Base-by-base conservation (phyloP, 2,329 filamentous ascomycete species). In the Pezicula rhizophila region DNA sequence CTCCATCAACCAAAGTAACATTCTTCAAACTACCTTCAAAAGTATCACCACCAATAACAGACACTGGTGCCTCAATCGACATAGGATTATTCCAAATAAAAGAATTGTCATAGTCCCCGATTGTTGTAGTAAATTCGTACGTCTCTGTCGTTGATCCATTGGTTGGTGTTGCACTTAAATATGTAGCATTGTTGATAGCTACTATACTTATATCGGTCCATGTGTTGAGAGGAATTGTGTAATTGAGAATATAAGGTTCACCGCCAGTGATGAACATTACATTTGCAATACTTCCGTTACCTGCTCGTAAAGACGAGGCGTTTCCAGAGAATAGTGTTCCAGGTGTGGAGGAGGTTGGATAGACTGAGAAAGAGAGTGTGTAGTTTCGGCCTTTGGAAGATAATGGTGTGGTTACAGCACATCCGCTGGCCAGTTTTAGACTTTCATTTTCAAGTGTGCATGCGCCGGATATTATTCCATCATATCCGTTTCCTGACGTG, bases 331-430 rank as follows among this genome's bases (percentile, higher is more conserved):
- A 62, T 15, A 75, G 59, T 2, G 64, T 69, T 0, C 68, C 69
- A 28, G 70, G 69, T 2, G 57, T 62, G 2, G 55, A 48, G 11
- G 62, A 60, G 0, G 54, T 55, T 1, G 70, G 62, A 1, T 64
- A 57, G n/a, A 76, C 55, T 1, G 66, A 63, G 12, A 81, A 66
- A 0, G 71, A 68, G 1, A 82, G 67, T 0, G 73, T 78, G 60
- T 82, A 82, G 56, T 80, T 68, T 49, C 76, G 68, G 2, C 79
- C 79, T 58, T 82, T 82, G 31, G 73, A 76, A 0, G 62, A 61
- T 8, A 78, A 59, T 0, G 75, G 75, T 1, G 76, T 79, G 1
- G 50, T 61, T 2, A 79, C 49, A 3, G 62, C 61, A 56, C 77
- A 79, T 0, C 60, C 51, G 0, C 63, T 50, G 4, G 60, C 57